Evolutionary conservation across 148 eudicot genomes (phyloP).

Genomic region (Suaeda aralocaspica): DNA sequence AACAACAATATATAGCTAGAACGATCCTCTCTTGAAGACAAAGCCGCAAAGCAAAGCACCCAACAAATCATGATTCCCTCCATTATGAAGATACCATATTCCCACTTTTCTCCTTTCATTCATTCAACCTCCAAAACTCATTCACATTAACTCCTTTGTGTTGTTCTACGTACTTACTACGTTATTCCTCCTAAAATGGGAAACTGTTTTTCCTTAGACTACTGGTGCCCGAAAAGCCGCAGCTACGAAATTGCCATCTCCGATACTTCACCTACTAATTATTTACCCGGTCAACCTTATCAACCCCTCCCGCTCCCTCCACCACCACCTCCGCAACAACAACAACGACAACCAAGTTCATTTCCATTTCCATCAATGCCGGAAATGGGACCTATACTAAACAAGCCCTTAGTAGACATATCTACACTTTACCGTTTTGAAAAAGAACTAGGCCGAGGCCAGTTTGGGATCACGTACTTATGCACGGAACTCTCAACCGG

Average conservation of each 20-base stretch:
- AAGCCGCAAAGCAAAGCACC: conserved; percentile 39
- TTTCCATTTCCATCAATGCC: not conserved
- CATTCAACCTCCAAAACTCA: not conserved
- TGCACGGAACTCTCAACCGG: conserved; percentile 62
- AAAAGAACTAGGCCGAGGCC: conserved; percentile 76
- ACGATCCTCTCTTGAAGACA: conserved; percentile 13
- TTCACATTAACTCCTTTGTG: too few species aligned
- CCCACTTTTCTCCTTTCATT: not conserved
- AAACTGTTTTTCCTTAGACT: conserved; percentile 25
- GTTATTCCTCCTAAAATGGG: conserved; percentile 22
- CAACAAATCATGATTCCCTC: not conserved
- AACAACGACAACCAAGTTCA: not conserved
- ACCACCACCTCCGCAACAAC: conserved; percentile 3
- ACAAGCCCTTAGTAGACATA: conserved; percentile 50
- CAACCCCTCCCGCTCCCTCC: conserved; percentile 26
- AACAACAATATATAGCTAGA: conserved; percentile 8
- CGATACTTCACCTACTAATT: conserved; percentile 19
- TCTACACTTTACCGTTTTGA: conserved; percentile 44
- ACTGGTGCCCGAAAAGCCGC: conserved; percentile 15
- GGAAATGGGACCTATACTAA: conserved; percentile 34
- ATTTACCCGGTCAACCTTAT: not conserved
- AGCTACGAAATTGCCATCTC: conserved; percentile 40
- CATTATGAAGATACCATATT: conserved; percentile 9
- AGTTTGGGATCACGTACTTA: conserved; percentile 72
- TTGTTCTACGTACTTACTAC: too few species aligned